Base-by-base conservation (phyloP, 495 filamentous ascomycete genomes). In the Lasiosphaeria ovina region DNA sequence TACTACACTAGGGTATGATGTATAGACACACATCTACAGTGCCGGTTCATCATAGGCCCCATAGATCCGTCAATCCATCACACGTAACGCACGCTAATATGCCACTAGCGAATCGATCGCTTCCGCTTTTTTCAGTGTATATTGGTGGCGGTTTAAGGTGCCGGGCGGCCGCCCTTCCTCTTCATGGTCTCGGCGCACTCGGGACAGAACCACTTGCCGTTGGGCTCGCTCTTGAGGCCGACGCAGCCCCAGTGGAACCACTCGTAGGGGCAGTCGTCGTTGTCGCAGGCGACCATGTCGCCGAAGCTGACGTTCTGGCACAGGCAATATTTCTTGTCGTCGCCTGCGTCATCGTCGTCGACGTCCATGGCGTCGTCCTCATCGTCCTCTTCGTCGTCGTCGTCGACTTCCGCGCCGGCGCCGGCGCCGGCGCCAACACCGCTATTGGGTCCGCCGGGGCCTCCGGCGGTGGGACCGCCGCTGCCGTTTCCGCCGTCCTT, bases 241-340 rank as follows among this genome's bases (percentile, higher is more conserved):
- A 98, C 93, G 70, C 94, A 98, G 62, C 81, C 87, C 92, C 93
- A 98, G 78, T 98, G 94, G 74, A 98, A 98, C 94, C 94, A 98
- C 76, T 98, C 93, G 72, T 86, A 94, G 32, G 88, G 85, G 77
- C 94, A 98, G 58, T 87, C 81, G 49, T 91, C 88, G 64, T 98
- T 97, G 76, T 98, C 94, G 74, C 94, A 98, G 3, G 92, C 94
- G 35, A 98, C 93, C 94, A 98, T 98, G 69, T 97, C 90, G 45
- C 94, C 94, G 77, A 89, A 93, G 72, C 90, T 95, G 59, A 97
- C 90, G 63, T 87, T 90, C 69, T 94, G 89, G 72, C 94, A 98
- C 33, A 87, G 83, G 75, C 94, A 98, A 73, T 98, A 98, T 61
- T 93, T 89, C 67, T 85, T 86, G 51, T 91, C 87, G 75, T 98